Percentiles rank a stretch among this genome's conserved stretches.
These are phyloP conservation scores for Entomortierella chlamydospora DNA, from an alignment of 192 early-diverging fungal species.

Conservation along the genomic window DNA sequence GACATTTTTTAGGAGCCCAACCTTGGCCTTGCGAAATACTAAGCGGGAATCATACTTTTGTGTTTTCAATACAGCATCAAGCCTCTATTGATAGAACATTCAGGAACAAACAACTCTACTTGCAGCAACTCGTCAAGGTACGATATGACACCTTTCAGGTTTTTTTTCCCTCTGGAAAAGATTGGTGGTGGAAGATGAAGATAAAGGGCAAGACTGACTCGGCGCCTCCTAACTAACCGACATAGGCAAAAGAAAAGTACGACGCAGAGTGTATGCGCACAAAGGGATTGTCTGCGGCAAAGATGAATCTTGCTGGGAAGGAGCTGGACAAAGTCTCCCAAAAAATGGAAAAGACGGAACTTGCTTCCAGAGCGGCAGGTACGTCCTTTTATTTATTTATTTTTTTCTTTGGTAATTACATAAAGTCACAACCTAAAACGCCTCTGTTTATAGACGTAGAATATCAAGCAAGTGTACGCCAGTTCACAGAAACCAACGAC, in stretches of 20 bases:
- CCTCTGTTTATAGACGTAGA: conserved; percentile 54
- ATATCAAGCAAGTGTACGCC: conserved; percentile 63
- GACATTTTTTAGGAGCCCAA: too few relatives aligned
- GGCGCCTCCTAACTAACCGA: too few relatives aligned
- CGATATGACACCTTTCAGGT: background rate
- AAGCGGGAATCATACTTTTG: too few relatives aligned
- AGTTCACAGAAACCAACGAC: conserved; percentile 57
- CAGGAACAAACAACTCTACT: conserved; percentile 65
- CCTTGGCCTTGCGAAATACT: too few relatives aligned
- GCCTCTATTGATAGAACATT: conserved; percentile 62
- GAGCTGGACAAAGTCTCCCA: conserved; percentile 54
- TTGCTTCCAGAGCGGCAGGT: conserved; percentile 53
- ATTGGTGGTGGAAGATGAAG: too few relatives aligned
- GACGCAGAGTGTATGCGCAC: conserved; percentile 56
- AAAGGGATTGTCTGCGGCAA: conserved; percentile 42
- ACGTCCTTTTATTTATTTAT: background rate
- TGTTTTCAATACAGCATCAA: conserved; percentile 53
- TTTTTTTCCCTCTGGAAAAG: background rate
- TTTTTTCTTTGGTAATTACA: background rate
- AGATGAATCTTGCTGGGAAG: conserved; percentile 51
- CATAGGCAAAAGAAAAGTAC: conserved; percentile 60
- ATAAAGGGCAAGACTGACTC: too few relatives aligned
- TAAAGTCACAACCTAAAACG: too few relatives aligned
- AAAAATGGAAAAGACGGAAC: conserved; percentile 59
- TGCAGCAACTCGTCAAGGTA: conserved; percentile 59